Percentiles rank a stretch among this genome's conserved stretches.
Evolutionary conservation across 2,329 filamentous ascomycete genomes (phyloP).

Genomic region (Calonectria crousiana): DNA sequence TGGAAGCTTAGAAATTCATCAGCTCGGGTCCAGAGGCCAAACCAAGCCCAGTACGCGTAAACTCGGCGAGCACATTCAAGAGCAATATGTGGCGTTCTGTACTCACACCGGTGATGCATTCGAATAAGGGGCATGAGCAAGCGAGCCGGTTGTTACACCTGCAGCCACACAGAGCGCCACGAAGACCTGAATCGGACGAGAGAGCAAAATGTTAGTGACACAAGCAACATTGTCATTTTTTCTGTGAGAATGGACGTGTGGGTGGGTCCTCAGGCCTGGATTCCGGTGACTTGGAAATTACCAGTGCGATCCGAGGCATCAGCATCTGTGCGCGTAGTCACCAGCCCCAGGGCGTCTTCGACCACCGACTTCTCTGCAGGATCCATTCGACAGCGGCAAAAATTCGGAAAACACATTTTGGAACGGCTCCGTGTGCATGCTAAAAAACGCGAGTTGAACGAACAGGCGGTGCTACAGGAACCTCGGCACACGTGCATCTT

Average conservation of each 20-base stretch:
- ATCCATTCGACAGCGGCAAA: neutral
- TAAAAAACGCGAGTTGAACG: neutral
- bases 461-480: too few species aligned
- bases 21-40: neutral
- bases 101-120: neutral
- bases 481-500: too few species aligned
- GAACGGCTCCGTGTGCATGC: neutral
- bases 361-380: neutral
- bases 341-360: neutral
- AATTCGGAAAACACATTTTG: neutral
- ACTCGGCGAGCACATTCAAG: neutral
- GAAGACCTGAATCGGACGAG: neutral
- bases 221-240: neutral
- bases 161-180: neutral
- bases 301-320: neutral
- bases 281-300: neutral
- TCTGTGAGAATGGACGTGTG: neutral
- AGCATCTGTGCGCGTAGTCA: neutral
- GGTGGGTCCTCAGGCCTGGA: neutral
- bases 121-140: neutral
- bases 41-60: neutral
- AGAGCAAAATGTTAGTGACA: neutral
- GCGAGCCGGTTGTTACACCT: neutral
- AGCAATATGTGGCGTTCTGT: neutral
- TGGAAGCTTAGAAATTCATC: neutral